Base-by-base conservation (phyloP, 768 basidiomycete genomes). In the Boletellus ananiceps region DNA sequence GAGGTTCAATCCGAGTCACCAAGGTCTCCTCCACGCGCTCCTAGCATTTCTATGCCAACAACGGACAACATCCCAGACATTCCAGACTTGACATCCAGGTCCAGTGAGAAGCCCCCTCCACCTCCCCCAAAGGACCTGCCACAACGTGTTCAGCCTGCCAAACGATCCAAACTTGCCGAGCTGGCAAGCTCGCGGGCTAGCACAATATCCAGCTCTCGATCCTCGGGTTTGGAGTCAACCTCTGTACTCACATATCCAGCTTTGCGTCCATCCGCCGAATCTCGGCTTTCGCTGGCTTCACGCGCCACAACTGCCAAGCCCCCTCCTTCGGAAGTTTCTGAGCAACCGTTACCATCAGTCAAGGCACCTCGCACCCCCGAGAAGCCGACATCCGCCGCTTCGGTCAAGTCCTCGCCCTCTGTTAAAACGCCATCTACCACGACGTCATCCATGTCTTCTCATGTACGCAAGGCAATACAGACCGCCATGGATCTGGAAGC, bases 241-340 rank as follows among this genome's bases (percentile, higher is more conserved):
- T 82, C 86, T 21, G 73, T 85, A n/a, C 78, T 82, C 57, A 88
- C 88, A 1, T 89, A 83, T 60, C 83, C 86, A 19, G 74, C 61
- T 15, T 72, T 88, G 52, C 82, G 87, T 15, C 88, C 86, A n/a
- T 75, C 83, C 23, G 63, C 80, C 3, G 74, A 78, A 42, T 88
- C 86, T 16, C 60, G 68, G 27, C 51, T 69, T 42, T 70, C 67
- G 35, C 42, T 64, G 11, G 60, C 56, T 47, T 64, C 69, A 2
- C 63, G 52, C 27, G 50, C 55, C 34, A 59, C 66, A 15, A 59
- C 55, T 12, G 18, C 40, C 33, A 57, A 43, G 38, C 27, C 55
- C 27, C 41, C 14, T 4, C 40, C 25, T 11, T 59, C 62, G 18
- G 58, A 58, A 48, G 33, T 49, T 8, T 66, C 64, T 27, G 62